Base-by-base conservation (phyloP, 164 flowering plant species). In the Taxillus chinensis region DNA sequence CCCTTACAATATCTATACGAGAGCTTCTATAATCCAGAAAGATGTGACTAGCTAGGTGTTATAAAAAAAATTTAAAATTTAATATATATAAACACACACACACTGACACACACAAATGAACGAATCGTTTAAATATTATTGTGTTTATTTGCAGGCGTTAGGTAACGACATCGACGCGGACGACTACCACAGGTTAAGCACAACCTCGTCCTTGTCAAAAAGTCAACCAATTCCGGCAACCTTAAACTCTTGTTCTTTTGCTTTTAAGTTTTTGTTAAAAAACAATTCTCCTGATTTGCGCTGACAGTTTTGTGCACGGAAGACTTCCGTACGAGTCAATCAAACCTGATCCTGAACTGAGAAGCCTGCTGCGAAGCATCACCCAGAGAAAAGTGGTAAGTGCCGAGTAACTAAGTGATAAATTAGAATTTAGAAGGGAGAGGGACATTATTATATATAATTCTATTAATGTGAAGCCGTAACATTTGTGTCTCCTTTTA, bases 301-400 rank as follows among this genome's bases (percentile, higher is more conserved):
- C 41, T 40, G 17, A 15, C 79, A 89, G 96, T 75, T 80, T 77
- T 84, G 96, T 92, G 67, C 98, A 92, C 85, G 98, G 98, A 63
- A 82, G 85, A 67, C 72, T 92, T 69, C 98, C 98, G 7, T 92
- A 92, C 63, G 82, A 89, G 3, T 50, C 59, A 64, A 80, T 92
- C 80, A 81, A 78, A 64, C 88, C 85, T 9, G 81, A 89, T 68
- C 38, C 73, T 50, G 85, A 79, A 10, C 67, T 92, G 37, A 76
- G 90, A 5, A 80, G 65, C 72, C 69, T 92, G 55, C 53, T 92
- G 48, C 74, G 67, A 8, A 82, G 80, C 79, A 89, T 89, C 66
- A 61, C 58, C 0, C 91, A 81, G 49, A 76, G 95, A 49, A 92
- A 92, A 71, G 70, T 92, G 16, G 98, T 89, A 70, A 75, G 71